Evolutionary conservation across 2,329 filamentous ascomycete species (phyloP).

Genomic region (Botrytis medusae): DNA sequence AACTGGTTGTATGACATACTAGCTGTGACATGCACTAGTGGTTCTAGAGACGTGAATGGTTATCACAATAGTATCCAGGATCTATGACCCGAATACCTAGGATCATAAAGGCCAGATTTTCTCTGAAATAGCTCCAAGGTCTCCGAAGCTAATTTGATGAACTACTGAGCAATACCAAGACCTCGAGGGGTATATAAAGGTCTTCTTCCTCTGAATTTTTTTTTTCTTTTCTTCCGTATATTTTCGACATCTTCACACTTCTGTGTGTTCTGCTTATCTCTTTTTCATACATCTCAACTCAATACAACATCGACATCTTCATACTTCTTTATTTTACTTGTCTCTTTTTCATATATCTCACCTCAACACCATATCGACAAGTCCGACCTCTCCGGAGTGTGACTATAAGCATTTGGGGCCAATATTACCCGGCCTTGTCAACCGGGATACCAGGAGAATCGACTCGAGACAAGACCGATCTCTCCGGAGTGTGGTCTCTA

Average conservation of each 20-base stretch:
- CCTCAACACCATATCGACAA: neutral
- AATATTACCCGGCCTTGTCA: constrained; percentile 1
- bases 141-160: neutral
- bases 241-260: neutral
- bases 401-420: neutral
- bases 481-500: constrained; percentile 1
- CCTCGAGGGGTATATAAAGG: neutral
- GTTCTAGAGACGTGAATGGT: neutral
- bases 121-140: neutral
- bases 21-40: neutral
- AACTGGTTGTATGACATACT: neutral
- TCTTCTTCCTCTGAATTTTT: neutral
- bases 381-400: neutral
- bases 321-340: neutral
- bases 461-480: constrained; percentile 2
- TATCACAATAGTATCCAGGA: rapidly evolving
- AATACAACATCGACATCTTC: neutral
- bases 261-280: neutral
- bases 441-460: neutral
- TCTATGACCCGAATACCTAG: neutral
- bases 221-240: neutral
- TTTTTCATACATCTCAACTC: neutral
- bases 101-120: neutral
- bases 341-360: neutral
- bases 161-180: neutral